Base-by-base conservation (phyloP, 768 basidiomycete species). In the Xerocomellus dryophilus region DNA sequence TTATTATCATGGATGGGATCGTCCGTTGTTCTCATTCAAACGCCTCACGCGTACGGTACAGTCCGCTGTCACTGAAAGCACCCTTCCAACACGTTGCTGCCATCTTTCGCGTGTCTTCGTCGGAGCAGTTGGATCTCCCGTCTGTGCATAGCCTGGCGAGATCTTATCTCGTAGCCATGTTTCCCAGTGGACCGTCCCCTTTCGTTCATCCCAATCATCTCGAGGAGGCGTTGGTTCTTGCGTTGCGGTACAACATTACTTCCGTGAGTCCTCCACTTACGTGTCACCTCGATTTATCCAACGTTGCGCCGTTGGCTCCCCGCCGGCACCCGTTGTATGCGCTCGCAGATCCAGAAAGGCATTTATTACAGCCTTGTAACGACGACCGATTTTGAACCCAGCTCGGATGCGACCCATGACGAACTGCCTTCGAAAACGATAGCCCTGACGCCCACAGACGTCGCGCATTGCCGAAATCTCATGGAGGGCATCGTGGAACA, bases 311-410 rank as follows among this genome's bases (percentile, higher is more conserved):
- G 2, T 15, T 38, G 36, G 12, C n/a, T 29, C 7, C 21, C 38
- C 23, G n/a, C 34, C 5, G 12, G 32, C 10, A 15, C 17, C 17
- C 3, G 47, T 7, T 43, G 4, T 48, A 44, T 15, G 18, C 14
- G 36, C 32, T 40, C 20, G 14, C 54, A 86, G 85, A 75, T 82
- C 49, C 78, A 77, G 64, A 88, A 87, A 57, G 76, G 80, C 5
- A 70, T 88, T 29, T 75, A 84, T 52, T 90, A 90, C 66, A 79
- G 75, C 61, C 73, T 87, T 27, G 78, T 86, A 56, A 82, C 83
- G 2, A 78, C 75, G 17, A 75, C 78, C 34, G 75, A 86, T 57
- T 81, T 85, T 58, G 81, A 83, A 48, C 71, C 73, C 17, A 70
- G 72, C 50, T 71, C 67, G 17, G 57, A 63, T 47, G 54, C 54